These are phyloP conservation scores for Primulina tabacum DNA, from an alignment of 257 asterid species.

Conservation along the genomic window DNA sequence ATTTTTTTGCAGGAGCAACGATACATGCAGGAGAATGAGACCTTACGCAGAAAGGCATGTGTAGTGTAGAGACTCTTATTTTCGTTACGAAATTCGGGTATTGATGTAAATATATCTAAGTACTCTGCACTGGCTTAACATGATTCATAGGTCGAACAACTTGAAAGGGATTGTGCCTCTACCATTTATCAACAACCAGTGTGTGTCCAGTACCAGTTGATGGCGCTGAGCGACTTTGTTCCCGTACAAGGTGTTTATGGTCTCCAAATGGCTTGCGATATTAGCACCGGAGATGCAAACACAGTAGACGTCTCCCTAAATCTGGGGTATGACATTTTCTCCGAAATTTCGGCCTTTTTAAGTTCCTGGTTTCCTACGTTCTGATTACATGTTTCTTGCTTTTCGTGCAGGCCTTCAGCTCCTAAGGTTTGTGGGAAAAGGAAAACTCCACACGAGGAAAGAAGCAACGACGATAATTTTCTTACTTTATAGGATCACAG, in stretches of 20 bases:
- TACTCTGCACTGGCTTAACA: background rate
- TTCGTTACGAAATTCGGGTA: too few species aligned
- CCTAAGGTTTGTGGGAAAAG: slow-evolving; percentile 33
- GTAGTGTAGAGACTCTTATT: too few species aligned
- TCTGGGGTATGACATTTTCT: slow-evolving; percentile 36
- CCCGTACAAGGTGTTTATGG: slow-evolving; percentile 15
- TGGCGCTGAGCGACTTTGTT: slow-evolving; percentile 31
- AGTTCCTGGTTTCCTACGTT: background rate
- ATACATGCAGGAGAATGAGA: too few species aligned
- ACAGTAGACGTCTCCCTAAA: slow-evolving; percentile 48
- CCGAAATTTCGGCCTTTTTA: background rate
- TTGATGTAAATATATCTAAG: too few species aligned
- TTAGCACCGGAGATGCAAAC: slow-evolving; percentile 35
- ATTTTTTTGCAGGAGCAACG: too few species aligned
- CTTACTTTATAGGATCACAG: background rate
- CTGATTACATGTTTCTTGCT: background rate
- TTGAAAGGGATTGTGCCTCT: background rate
- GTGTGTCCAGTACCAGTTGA: slow-evolving; percentile 34
- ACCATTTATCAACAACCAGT: background rate
- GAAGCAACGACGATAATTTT: slow-evolving; percentile 26
- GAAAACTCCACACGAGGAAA: slow-evolving; percentile 41
- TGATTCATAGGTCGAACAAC: background rate
- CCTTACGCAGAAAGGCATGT: too few species aligned
- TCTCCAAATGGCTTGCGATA: slow-evolving; percentile 34
- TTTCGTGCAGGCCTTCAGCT: slow-evolving; percentile 44